Evolutionary conservation across 1,284 basidiomycete genomes (phyloP).

Genomic region (Rhodotorula sp.): DNA sequence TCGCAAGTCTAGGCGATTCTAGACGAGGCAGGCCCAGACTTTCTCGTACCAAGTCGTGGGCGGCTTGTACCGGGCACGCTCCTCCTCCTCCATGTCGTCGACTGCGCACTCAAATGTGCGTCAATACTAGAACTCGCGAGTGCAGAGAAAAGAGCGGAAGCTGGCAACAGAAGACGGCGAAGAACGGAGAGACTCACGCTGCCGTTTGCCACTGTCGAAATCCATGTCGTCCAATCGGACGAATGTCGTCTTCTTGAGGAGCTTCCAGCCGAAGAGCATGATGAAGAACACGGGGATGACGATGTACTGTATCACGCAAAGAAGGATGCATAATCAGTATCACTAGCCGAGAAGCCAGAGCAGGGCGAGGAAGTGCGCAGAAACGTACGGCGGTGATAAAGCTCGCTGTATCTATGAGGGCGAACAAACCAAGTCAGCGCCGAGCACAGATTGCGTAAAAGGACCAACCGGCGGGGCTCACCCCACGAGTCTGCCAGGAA

Average conservation of each 20-base stretch:
- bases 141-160: no score
- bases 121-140: neutral
- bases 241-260: conserved; percentile 19
- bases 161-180: neutral
- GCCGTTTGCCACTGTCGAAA: conserved; percentile 27
- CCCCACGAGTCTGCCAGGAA: conserved; percentile 14
- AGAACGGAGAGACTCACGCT: neutral
- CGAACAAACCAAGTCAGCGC: neutral
- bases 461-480: neutral
- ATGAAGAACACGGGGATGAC: conserved; percentile 20
- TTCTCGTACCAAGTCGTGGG: conserved; percentile 13
- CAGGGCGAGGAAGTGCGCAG: no score
- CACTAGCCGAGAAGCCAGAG: no score
- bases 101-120: neutral
- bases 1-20: neutral
- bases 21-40: conserved; percentile 28
- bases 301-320: conserved; percentile 16
- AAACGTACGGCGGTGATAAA: conserved; percentile 17
- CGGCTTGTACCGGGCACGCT: conserved; percentile 10
- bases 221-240: conserved; percentile 28
- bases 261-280: conserved; percentile 30
- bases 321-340: no score
- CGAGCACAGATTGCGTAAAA: neutral
- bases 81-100: conserved; percentile 36
- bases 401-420: conserved; percentile 4